These are phyloP conservation scores for Debaryomyces coudertii DNA, from an alignment of 1,139 yeast genomes.

Conservation along the genomic window DNA sequence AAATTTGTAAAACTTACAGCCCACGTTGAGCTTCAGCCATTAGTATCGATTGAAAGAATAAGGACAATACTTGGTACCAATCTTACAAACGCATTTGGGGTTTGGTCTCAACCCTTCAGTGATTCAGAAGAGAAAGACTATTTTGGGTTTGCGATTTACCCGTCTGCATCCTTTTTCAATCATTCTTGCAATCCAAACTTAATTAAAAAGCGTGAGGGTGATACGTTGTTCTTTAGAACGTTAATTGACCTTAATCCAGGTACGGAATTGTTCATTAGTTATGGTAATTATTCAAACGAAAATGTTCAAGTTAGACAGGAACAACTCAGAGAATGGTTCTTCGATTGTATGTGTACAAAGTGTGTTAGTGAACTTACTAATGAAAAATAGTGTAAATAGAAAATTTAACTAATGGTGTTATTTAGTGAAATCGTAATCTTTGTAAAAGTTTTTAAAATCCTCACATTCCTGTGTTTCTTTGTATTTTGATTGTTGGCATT, in stretches of 20 bases:
- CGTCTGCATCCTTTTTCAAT: slow-evolving; percentile 71
- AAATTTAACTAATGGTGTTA: neutral
- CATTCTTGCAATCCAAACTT: slow-evolving; percentile 65
- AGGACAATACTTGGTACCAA: slow-evolving; percentile 62
- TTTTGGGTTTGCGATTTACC: slow-evolving; percentile 67
- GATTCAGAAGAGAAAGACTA: slow-evolving; percentile 57
- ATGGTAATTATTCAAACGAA: slow-evolving; percentile 56
- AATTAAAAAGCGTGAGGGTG: slow-evolving; percentile 27
- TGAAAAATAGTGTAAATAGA: neutral
- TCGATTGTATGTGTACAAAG: slow-evolving; percentile 56
- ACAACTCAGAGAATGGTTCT: slow-evolving; percentile 61
- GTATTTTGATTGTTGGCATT: slow-evolving; percentile 60
- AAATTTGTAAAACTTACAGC: slow-evolving; percentile 50
- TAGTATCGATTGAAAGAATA: slow-evolving; percentile 43
- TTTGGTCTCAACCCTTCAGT: slow-evolving; percentile 54
- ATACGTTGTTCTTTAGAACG: slow-evolving; percentile 29
- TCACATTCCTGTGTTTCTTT: slow-evolving; percentile 67
- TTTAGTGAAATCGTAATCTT: slow-evolving; percentile 45
- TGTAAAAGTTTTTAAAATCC: slow-evolving; percentile 54
- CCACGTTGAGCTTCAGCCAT: slow-evolving; percentile 38
- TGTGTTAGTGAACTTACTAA: slow-evolving; percentile 29
- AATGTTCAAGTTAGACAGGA: slow-evolving; percentile 44
- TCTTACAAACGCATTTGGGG: slow-evolving; percentile 76
- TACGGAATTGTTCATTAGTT: slow-evolving; percentile 64
- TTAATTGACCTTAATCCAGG: slow-evolving; percentile 35